These are phyloP conservation scores for Pseudofabraea citricarpa DNA, from an alignment of 2,329 filamentous ascomycete species.

Conservation along the genomic window DNA sequence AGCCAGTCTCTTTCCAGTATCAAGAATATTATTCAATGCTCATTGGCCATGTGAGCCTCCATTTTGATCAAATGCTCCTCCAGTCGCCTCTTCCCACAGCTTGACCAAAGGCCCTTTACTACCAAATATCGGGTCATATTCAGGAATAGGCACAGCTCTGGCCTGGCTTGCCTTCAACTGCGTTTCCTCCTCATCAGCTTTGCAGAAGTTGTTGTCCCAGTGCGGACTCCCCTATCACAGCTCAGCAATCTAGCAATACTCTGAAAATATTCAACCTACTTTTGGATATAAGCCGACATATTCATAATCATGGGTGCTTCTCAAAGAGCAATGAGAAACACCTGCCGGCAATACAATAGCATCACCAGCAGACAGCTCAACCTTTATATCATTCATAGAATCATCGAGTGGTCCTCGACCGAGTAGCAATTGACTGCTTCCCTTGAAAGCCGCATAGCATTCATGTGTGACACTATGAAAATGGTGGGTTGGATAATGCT, in stretches of 20 bases:
- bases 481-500: conserved; percentile 15
- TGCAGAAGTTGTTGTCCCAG: conserved; percentile 22
- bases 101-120: conserved; percentile 13
- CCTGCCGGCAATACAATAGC: conserved; percentile 31
- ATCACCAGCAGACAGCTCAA: conserved; percentile 23
- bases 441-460: conserved; percentile 30
- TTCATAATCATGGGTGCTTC: conserved; percentile 26
- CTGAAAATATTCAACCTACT: conserved; percentile 12
- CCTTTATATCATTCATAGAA: conserved; percentile 6
- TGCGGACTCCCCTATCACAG: conserved; percentile 14
- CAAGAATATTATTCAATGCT: no score
- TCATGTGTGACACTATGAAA: conserved; percentile 34
- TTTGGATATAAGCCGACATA: conserved; percentile 32
- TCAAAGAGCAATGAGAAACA: conserved; percentile 27
- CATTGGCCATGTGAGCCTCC: no score
- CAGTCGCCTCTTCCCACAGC: conserved; percentile 13
- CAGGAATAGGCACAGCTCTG: conserved; percentile 12
- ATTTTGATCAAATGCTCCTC: no score
- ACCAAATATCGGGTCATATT: conserved; percentile 16
- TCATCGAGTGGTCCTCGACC: conserved; percentile 25
- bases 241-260: neutral
- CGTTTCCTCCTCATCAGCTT: conserved; percentile 13
- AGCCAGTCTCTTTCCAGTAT: no score
- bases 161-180: conserved; percentile 13
- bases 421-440: conserved; percentile 24